Conservation (phyloP, 2,329 filamentous ascomycete genomes). For the Penicillium corylophilum region DNA sequence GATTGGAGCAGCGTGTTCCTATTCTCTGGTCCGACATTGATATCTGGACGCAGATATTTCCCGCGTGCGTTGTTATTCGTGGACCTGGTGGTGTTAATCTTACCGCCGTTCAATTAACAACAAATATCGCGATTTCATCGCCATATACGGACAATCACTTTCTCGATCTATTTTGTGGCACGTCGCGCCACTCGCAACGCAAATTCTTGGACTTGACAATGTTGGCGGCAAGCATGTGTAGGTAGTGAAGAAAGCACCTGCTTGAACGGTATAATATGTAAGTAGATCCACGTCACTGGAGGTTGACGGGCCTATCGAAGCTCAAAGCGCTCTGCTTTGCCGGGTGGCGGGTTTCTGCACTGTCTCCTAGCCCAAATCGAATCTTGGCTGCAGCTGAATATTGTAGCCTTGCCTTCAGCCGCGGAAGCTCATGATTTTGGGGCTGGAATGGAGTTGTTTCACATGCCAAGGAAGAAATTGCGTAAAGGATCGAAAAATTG, state of each 20-base stretch:
- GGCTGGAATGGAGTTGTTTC: conserved; percentile 1
- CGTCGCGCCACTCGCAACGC: conserved; percentile 6
- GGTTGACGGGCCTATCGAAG: background rate
- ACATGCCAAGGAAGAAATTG: conserved; percentile 3
- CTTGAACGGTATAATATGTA: background rate
- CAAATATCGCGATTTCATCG: background rate
- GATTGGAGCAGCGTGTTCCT: background rate
- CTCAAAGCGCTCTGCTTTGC: background rate
- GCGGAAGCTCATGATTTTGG: conserved; percentile 12
- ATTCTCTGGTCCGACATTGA: background rate
- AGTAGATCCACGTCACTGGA: background rate
- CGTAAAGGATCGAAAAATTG: background rate
- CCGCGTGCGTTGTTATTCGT: background rate
- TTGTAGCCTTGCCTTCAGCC: background rate
- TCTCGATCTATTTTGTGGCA: conserved; percentile 4
- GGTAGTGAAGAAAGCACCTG: conserved; percentile 1
- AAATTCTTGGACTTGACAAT: background rate
- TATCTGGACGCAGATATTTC: conserved; percentile 1
- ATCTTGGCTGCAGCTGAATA: conserved; percentile 5
- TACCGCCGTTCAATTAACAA: too few species aligned
- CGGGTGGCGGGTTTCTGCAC: conserved; percentile 8
- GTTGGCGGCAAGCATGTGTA: background rate
- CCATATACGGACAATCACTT: conserved; percentile 1
- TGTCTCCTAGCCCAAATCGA: background rate
- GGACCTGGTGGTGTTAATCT: background rate